phyloP scores from a whole-genome alignment of 2,329 filamentous ascomycete species.

The Trichoderma oligosporum region DNA sequence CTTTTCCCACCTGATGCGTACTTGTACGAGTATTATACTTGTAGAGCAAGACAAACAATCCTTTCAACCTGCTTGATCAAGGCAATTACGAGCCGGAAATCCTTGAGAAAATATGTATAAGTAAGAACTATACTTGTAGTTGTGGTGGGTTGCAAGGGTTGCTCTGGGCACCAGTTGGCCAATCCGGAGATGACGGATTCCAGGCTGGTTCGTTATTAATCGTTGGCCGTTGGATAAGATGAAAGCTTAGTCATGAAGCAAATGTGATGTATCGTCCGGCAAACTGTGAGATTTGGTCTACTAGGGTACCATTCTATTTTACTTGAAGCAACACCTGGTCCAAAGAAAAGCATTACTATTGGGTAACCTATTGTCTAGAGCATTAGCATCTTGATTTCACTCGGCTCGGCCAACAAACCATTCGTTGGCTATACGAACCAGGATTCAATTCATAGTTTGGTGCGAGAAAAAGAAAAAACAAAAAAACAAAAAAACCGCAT shows the following conservation, averaged over 20 bases:
- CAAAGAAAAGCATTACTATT: background rate
- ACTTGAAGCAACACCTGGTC: slow-evolving; percentile 8
- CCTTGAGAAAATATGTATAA: background rate
- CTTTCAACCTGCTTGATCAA: background rate
- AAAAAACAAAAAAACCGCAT: too few species aligned
- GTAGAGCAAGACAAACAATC: too few species aligned
- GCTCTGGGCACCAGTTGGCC: background rate
- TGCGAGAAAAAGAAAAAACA: background rate
- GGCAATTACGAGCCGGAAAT: background rate
- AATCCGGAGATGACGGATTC: slow-evolving; percentile 10
- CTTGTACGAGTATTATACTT: too few species aligned
- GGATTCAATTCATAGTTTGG: background rate
- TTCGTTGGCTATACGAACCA: too few species aligned
- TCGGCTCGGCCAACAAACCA: background rate
- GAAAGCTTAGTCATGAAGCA: background rate
- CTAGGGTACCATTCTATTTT: background rate
- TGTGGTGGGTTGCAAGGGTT: background rate
- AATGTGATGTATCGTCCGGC: background rate
- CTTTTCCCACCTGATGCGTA: too few species aligned
- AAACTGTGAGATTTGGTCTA: slow-evolving; percentile 12
- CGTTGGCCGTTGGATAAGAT: background rate
- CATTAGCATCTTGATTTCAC: background rate
- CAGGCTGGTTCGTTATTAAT: background rate
- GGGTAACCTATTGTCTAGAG: background rate
- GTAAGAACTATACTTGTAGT: background rate